phyloP scores from a whole-genome alignment of 1,284 basidiomycete species.

The Ceratobasidium sp. region DNA sequence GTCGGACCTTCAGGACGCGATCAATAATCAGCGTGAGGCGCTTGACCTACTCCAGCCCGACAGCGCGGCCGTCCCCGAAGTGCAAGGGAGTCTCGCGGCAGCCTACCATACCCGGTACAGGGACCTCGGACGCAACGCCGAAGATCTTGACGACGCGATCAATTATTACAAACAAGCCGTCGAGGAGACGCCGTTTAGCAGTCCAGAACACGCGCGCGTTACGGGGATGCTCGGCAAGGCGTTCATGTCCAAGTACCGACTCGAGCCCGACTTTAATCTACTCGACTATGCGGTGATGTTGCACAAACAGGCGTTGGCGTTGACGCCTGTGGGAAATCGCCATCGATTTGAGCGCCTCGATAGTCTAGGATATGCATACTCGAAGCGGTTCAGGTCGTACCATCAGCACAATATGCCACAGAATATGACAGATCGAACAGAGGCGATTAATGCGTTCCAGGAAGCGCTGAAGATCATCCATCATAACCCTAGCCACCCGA shows the following conservation, averaged over 20 bases:
- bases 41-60: constrained; percentile 13
- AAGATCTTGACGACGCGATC: constrained; percentile 27
- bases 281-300: too few species aligned
- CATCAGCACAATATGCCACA: too few species aligned
- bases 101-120: constrained; percentile 26
- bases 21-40: constrained; percentile 4
- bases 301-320: too few species aligned
- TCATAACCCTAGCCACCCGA: background rate
- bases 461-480: background rate
- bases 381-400: too few species aligned
- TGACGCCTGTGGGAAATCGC: constrained; percentile 3
- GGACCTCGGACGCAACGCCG: too few species aligned
- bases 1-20: constrained; percentile 12
- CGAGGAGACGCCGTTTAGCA: constrained; percentile 25
- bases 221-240: too few species aligned
- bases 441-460: background rate
- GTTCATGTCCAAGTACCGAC: too few species aligned
- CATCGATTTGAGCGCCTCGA: constrained; percentile 5
- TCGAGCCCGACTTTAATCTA: too few species aligned
- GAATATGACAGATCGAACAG: too few species aligned
- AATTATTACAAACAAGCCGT: constrained; percentile 25
- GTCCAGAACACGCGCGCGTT: constrained; percentile 25
- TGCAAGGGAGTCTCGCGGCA: constrained; percentile 16
- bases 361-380: constrained; percentile 23
- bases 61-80: background rate